Evolutionary conservation across 1,284 basidiomycete genomes (phyloP), one percentile per base, ranked within the genome.

Genomic region (Ustilago xerochloae): DNA sequence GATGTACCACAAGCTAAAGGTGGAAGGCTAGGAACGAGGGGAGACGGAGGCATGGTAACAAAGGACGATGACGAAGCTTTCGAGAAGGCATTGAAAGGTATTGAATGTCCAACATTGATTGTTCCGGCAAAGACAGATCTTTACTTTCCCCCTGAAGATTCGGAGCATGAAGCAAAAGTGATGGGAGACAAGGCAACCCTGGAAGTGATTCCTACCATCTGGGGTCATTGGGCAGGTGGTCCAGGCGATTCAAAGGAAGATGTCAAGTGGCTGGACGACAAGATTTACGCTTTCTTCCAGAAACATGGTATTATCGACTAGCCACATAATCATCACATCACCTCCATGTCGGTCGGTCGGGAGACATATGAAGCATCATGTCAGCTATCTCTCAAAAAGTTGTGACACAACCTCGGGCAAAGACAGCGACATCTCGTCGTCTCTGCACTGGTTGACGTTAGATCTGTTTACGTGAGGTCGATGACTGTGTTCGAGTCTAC

Each of bases 111-210:
- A 24, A 62, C 57, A 22, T 51, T 78, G 28, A 67, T 78, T 24
- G 50, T 77, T 22, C 76, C 76, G 1, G 50, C 53, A 4, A 65
- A 61, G 57, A 71, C 71, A 5, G 71, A 75, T 36, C n/a, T 78
- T n/a, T 78, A 78, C 56, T 78, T 78, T 39, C 76, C 76, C 12
- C 76, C 76, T 3, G 76, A 75, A 33, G 76, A 78, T 41, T 66
- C 60, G 22, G 52, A 68, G 20, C 20, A 59, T 4, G 75, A 78
- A 38, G 55, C 56, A 0, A 64, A 35, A n/a, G 26, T 66, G 13
- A 77, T 78, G 47, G 75, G 63, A 0, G 47, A 62, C 6, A 64
- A 18, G 13, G 73, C 74, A 9, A 38, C 49, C 41, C 20, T 78
- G n/a, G 60, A 73, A 18, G 69, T 76, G 9, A 74, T 77, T 30